Base-by-base conservation (phyloP, 1,139 yeast species). In the Yamadazyma dushanensis region DNA sequence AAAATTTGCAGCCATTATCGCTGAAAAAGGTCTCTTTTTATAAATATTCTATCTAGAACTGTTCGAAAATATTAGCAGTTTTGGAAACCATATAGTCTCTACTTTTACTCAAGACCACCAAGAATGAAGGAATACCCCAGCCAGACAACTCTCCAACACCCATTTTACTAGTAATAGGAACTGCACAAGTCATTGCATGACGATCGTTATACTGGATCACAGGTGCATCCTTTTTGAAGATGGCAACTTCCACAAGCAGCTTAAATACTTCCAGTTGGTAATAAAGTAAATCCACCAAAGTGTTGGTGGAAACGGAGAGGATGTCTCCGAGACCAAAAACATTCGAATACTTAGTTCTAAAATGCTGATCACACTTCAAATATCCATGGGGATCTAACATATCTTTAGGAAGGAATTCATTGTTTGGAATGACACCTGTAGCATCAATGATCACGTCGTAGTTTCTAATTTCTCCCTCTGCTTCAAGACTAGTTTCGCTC, bases 131-230 rank as follows among this genome's bases (percentile, higher is more conserved):
- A 7, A 49, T 39, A 3, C 39, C 27, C 37, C 41, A 49, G 6
- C 61, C 61, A 32, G 39, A 51, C 1, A 47, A 25, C 10, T 46
- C 34, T 9, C 63, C 65, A 19, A 59, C 61, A 15, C 66, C 66
- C 26, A 63, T 63, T 2, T 44, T 43, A 30, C 48, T 52, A 1
- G 63, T 56, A 25, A 61, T 49, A 7, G 66, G 63, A 9, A 59
- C 49, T 2, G 55, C 13, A 10, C 46, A 29, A 4, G 40, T 41
- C n/a, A 26, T n/a, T 5, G 32, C 18, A 13, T 32, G 16, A 4
- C 18, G 14, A 16, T 21, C 15, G 5, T 29, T 25, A 26, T 17
- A 26, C 8, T 9, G 27, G 15, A 26, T 15, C 8, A 24, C 13
- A 3, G 20, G 14, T 8, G 16, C 22, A 10, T 32, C 16, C 10